These are phyloP conservation scores for Voacanga thouarsii DNA, from an alignment of 257 asterid genomes.

Conservation along the genomic window DNA sequence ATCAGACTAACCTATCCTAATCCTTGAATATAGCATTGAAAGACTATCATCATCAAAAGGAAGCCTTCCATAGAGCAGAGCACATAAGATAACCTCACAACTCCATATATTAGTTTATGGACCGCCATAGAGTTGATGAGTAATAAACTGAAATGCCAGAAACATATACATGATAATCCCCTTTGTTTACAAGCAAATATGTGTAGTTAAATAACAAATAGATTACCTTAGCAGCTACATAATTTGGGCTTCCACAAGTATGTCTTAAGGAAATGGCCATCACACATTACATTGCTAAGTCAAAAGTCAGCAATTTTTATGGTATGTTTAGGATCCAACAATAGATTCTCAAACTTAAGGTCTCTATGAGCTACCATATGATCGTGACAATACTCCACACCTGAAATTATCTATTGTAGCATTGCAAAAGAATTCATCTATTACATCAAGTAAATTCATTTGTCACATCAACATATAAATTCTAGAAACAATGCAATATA, in stretches of 20 bases:
- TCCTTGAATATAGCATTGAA: constrained; percentile 41
- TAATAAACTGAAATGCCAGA: constrained; percentile 32
- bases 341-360: constrained; percentile 66
- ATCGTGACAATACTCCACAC: constrained; percentile 54
- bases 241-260: constrained; percentile 67
- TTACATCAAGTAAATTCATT: constrained; percentile 2
- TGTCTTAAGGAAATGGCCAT: constrained; percentile 67
- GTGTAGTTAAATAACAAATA: neutral
- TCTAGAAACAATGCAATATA: neutral
- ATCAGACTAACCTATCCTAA: constrained; percentile 35
- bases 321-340: constrained; percentile 47
- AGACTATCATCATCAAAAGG: constrained; percentile 64
- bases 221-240: constrained; percentile 75
- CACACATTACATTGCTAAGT: constrained; percentile 50
- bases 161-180: neutral
- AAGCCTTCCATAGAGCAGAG: constrained; percentile 63
- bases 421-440: constrained; percentile 8
- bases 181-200: neutral
- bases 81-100: constrained; percentile 66
- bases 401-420: constrained; percentile 53
- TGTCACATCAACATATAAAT: neutral
- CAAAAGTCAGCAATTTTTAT: constrained; percentile 69
- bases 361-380: constrained; percentile 66
- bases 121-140: constrained; percentile 55
- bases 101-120: constrained; percentile 83